Conservation (phyloP, 176 grass and related monocot species). For the Bonia amplexicaulis region DNA sequence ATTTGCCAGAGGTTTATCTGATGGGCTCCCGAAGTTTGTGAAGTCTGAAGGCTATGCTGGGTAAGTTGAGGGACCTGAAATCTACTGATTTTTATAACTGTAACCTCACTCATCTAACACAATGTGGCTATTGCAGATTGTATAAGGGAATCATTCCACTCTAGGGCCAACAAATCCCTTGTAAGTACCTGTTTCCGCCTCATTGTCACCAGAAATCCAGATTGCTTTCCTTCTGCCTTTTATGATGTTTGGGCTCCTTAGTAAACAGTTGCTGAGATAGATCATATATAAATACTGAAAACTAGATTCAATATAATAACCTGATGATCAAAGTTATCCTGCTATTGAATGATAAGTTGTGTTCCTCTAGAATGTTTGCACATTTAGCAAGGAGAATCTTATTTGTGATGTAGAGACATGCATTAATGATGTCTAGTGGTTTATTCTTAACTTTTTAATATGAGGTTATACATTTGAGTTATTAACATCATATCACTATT, state of each 20-base stretch:
- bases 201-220: neutral
- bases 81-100: neutral
- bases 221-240: neutral
- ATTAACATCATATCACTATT: neutral
- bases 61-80: conserved; percentile 28
- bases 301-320: neutral
- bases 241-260: neutral
- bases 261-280: neutral
- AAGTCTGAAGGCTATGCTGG: conserved; percentile 64
- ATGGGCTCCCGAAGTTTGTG: conserved; percentile 75
- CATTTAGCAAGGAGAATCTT: neutral
- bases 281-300: neutral
- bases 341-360: neutral
- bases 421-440: neutral
- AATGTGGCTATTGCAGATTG: conserved; percentile 45
- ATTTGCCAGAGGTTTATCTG: conserved; percentile 66
- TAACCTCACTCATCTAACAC: neutral
- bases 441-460: neutral
- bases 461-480: neutral
- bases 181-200: conserved; percentile 32
- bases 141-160: conserved; percentile 87
- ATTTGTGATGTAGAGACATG: neutral
- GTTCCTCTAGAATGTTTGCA: neutral
- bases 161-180: conserved; percentile 76
- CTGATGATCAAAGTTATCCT: neutral